Evolutionary conservation across 495 filamentous ascomycete genomes (phyloP).

Genomic region (Stereocaulon alpinum): DNA sequence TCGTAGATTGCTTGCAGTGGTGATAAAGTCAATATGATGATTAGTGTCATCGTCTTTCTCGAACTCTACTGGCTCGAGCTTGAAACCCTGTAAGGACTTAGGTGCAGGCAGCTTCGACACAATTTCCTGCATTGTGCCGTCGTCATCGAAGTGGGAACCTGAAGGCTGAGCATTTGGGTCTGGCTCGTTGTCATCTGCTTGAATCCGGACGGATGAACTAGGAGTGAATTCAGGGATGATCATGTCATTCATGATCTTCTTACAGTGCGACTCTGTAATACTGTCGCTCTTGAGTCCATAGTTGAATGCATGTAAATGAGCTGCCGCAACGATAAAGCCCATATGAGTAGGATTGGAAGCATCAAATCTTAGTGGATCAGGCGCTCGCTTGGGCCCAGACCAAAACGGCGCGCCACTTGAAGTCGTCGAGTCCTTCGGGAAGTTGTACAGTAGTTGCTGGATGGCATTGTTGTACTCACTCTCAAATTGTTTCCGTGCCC

Average conservation of each 20-base stretch:
- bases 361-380: conserved; percentile 83
- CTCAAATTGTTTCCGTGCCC: conserved; percentile 91
- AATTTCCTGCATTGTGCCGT: conserved; percentile 59
- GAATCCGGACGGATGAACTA: conserved; percentile 88
- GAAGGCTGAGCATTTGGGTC: conserved; percentile 68
- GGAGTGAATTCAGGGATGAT: conserved; percentile 95
- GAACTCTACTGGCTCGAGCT: conserved; percentile 86
- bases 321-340: conserved; percentile 74
- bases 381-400: conserved; percentile 97
- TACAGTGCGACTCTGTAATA: conserved; percentile 55
- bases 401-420: conserved; percentile 88
- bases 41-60: conserved; percentile 99
- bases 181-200: conserved; percentile 89
- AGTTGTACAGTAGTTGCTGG: conserved; percentile 93
- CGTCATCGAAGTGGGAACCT: conserved; percentile 53
- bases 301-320: conserved; percentile 95
- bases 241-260: conserved; percentile 77
- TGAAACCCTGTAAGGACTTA: conserved; percentile 72
- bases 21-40: conserved; percentile 98
- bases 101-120: conserved; percentile 59
- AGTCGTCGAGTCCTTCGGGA: conserved; percentile 86
- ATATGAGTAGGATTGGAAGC: conserved; percentile 73
- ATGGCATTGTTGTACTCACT: conserved; percentile 96
- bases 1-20: conserved; percentile 89
- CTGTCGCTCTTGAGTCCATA: conserved; percentile 83